Evolutionary conservation across 495 filamentous ascomycete species (phyloP), one percentile per base, ranked within the genome.

Genomic region (Talaromyces liani): DNA sequence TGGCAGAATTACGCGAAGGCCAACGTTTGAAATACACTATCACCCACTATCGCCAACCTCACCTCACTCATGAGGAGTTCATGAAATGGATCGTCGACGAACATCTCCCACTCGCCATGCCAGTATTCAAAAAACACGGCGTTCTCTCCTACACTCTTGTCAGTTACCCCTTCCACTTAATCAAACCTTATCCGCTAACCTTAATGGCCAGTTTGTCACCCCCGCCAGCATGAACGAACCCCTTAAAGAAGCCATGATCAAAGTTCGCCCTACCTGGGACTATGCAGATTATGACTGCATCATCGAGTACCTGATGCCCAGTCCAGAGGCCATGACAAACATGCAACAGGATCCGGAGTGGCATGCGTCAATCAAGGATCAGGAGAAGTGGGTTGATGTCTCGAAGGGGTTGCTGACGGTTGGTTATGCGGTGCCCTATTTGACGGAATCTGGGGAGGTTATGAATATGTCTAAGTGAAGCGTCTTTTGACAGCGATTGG

Each of bases 81-180:
- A 70, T 73, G 14, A 69, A 73, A 18, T 73, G 68, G 69, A 71
- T 73, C 25, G 66, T 73, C 53, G 62, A 73, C 22, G 65, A 67
- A 29, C 71, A 73, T 53, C 64, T 73, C n/a, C 69, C 68, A 24
- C 64, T 69, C 22, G 71, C 71, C 29, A 66, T 72, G 33, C 71
- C 71, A 39, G 61, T 73, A n/a, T 73, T 71, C 47, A 66, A 70
- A 63, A 73, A 68, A 58, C 58, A 71, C 59, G 68, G 66, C 9
- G 58, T 73, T 14, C 58, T 71, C 24, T 39, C 29, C 3, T 71
- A 69, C 59, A 67, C 69, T 27, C 69, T 71, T 56, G 70, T 24
- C 71, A 16, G 18, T 69, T 68, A 62, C 6, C 27, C 33, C 27
- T 14, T 2, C n/a, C 4, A 33, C 14, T 20, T 34, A 58, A 39